phyloP scores from a whole-genome alignment of 225 moss, liverwort and hornwort species.

The Sphagnum contortum region DNA sequence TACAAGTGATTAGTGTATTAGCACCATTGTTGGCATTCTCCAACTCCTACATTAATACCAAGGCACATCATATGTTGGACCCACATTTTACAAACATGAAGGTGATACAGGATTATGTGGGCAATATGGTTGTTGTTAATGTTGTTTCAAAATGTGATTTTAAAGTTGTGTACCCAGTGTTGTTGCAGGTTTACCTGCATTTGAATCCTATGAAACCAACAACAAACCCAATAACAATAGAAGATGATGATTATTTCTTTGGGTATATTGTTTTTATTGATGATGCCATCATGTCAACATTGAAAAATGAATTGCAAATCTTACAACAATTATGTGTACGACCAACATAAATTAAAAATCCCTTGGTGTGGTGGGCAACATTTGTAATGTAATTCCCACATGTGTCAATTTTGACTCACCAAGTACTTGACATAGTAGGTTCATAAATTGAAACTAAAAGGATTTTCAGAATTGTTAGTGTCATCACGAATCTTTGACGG shows the following conservation, averaged over 20 bases:
- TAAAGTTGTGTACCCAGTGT: not conserved
- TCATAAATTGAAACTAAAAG: not conserved
- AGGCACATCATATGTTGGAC: not conserved
- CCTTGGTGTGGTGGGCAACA: not conserved
- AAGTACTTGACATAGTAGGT: not conserved
- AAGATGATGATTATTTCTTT: not conserved
- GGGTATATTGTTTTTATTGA: not conserved
- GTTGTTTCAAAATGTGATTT: not conserved
- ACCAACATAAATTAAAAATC: not conserved
- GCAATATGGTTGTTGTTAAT: not conserved
- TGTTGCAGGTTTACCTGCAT: not conserved
- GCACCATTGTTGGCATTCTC: not conserved
- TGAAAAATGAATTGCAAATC: not conserved
- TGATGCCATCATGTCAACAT: not conserved
- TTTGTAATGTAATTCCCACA: not conserved
- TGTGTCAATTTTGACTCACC: not conserved
- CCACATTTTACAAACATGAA: not conserved
- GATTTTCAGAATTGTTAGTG: not conserved
- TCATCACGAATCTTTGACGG: not conserved
- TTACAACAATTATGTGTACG: not conserved
- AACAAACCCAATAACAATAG: not conserved
- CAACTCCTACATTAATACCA: not conserved
- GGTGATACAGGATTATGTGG: not conserved
- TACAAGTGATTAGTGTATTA: not conserved
- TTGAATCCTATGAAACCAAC: not conserved